Conservation (phyloP, 75 land plant genomes). For the Pinus albicaulis region DNA sequence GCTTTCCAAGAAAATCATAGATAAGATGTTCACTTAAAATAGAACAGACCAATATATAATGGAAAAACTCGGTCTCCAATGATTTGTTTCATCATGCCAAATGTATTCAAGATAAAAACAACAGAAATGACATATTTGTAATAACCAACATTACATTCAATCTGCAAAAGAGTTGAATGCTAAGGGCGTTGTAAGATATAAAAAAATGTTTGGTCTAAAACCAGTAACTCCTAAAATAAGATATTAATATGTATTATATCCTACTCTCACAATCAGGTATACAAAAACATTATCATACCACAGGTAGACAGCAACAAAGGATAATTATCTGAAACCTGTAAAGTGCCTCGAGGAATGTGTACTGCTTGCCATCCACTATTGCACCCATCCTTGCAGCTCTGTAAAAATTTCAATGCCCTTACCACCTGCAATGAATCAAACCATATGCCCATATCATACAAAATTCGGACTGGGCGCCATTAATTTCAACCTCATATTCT, state of each 20-base stretch:
- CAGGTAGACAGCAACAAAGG: neutral
- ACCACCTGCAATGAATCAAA: conserved; percentile 51
- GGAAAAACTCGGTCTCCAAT: neutral
- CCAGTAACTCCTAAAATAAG: neutral
- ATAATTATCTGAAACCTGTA: conserved; percentile 64
- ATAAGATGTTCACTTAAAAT: neutral
- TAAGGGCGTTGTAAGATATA: neutral
- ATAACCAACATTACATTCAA: neutral
- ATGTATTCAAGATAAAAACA: neutral
- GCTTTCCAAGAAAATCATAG: neutral
- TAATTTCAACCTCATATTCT: too few relatives aligned
- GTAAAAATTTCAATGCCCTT: conserved; percentile 62
- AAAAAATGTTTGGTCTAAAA: neutral
- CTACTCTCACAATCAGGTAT: neutral
- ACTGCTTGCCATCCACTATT: conserved; percentile 53
- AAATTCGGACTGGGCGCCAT: neutral
- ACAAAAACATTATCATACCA: neutral
- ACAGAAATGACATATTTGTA: neutral
- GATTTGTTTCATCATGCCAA: neutral
- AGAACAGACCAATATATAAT: neutral
- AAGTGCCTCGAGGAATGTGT: conserved; percentile 83
- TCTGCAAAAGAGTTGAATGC: too few relatives aligned
- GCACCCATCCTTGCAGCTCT: conserved; percentile 39
- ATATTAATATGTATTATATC: neutral
- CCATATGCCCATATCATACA: neutral